A percentile compares a stretch with the other conserved stretches of the same genome.
These are phyloP conservation scores for Spiromastix sp. DNA, from an alignment of 2,329 filamentous ascomycete genomes.

Conservation along the genomic window DNA sequence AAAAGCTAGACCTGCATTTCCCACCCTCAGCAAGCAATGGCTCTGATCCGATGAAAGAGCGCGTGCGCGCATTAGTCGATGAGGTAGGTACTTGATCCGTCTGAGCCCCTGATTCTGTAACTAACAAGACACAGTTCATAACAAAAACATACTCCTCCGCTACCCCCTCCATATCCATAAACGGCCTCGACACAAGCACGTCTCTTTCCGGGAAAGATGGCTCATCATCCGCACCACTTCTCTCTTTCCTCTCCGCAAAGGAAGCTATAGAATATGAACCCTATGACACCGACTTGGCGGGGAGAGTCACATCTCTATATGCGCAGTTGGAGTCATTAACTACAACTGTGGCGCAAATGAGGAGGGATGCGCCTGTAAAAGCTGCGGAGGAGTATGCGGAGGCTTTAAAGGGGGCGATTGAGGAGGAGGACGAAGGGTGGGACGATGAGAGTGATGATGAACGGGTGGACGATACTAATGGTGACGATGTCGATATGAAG, in stretches of 20 bases:
- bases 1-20: conserved; percentile 39
- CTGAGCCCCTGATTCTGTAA: background rate
- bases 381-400: conserved; percentile 32
- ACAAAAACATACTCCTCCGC: conserved; percentile 33
- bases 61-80: conserved; percentile 32
- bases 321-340: conserved; percentile 38
- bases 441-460: conserved; percentile 54
- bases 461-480: conserved; percentile 19
- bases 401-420: conserved; percentile 23
- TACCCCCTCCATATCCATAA: conserved; percentile 36
- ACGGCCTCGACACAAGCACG: conserved; percentile 32
- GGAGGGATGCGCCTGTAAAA: conserved; percentile 32
- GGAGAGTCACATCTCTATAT: conserved; percentile 34
- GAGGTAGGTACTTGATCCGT: conserved; percentile 18
- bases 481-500: conserved; percentile 13
- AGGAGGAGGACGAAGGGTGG: conserved; percentile 30
- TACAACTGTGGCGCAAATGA: conserved; percentile 35
- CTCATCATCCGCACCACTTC: conserved; percentile 16
- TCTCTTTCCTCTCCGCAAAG: conserved; percentile 24
- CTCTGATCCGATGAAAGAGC: conserved; percentile 34
- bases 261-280: conserved; percentile 39
- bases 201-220: conserved; percentile 1
- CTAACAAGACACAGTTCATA: conserved; percentile 35
- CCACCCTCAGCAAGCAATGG: conserved; percentile 33
- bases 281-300: conserved; percentile 34